Evolutionary conservation across 257 asterid species (phyloP).

Genomic region (Primulina huaijiensis): DNA sequence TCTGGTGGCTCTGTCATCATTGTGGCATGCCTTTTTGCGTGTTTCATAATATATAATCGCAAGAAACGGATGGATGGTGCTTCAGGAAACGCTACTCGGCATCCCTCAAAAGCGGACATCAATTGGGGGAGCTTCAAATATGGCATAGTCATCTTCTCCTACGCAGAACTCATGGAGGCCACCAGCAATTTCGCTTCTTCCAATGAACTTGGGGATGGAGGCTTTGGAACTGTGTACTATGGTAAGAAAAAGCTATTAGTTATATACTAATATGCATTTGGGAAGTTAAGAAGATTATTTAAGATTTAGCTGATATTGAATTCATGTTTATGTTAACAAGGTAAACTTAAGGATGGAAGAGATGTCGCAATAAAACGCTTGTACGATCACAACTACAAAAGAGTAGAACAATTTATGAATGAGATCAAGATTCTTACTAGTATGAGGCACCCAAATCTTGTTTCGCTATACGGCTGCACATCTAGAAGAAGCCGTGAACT

Average conservation of each 20-base stretch:
- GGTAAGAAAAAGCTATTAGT: constrained; percentile 38
- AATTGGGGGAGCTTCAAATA: constrained; percentile 42
- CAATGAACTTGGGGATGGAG: constrained; percentile 80
- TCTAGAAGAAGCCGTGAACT: constrained; percentile 68
- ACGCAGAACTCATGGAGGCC: constrained; percentile 54
- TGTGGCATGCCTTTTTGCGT: constrained; percentile 13
- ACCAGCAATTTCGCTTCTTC: constrained; percentile 53
- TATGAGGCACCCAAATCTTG: constrained; percentile 65
- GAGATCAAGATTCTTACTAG: constrained; percentile 64
- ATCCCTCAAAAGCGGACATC: constrained; percentile 38
- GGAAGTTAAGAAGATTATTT: background rate
- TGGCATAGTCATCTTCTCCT: constrained; percentile 63
- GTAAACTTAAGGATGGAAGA: constrained; percentile 71
- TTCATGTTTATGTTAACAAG: constrained; percentile 28
- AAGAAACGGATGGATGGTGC: constrained; percentile 31
- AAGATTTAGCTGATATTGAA: background rate
- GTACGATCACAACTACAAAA: constrained; percentile 62
- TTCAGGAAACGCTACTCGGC: constrained; percentile 38
- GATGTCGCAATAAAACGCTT: constrained; percentile 83
- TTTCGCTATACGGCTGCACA: constrained; percentile 73
- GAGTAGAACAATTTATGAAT: constrained; percentile 69
- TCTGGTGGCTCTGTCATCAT: constrained; percentile 34
- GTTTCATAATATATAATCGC: constrained; percentile 24
- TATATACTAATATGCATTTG: background rate
- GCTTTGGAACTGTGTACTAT: constrained; percentile 70